Base-by-base conservation (phyloP, 2,329 filamentous ascomycete species). In the Neofusicoccum sp. region DNA sequence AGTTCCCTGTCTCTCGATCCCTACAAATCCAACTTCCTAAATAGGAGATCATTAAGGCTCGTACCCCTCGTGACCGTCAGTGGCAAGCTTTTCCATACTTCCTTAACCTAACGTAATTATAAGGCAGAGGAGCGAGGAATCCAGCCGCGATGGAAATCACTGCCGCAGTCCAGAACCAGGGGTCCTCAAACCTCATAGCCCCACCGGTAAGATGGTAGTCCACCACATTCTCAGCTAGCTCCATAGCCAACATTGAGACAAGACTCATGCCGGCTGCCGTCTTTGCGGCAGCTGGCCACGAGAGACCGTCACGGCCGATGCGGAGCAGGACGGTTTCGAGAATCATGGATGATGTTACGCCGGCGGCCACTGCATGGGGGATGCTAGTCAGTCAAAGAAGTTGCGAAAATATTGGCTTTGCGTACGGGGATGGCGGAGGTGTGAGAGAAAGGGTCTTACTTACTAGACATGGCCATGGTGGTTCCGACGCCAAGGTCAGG, bases 221-320 rank as follows among this genome's bases (percentile, higher is more conserved):
- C 3, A 85, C 82, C 0, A 73, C 62, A 63, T 85, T 85, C 65
- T 85, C 79, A 0, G 79, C 82, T 3, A 75, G 63, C 66, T 85
- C 83, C 83, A 86, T 86, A 0, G 82, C 81, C 1, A 84, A 8
- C 83, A 85, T 85, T 0, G 82, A 85, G 8, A 85, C 79, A 49
- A 84, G 70, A 61, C 83, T 85, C 83, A 85, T 86, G 0, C 83
- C 83, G 24, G 79, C 78, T 0, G 83, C 83, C 0, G 83, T 85
- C 45, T 74, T 79, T 2, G 73, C 75, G 0, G 83, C 83, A 0
- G 65, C 66, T 0, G 66, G 60, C 82, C 80, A 84, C 0, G 79
- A 64, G 0, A 85, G 69, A 6, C 70, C 67, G 58, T 85, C 83
- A 1, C 73, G 74, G 0, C 82, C 83, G 0, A 75, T 65, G 0